Conservation (phyloP, 1,139 yeast species). For the Hemisphaericaspora xylofermentans region DNA sequence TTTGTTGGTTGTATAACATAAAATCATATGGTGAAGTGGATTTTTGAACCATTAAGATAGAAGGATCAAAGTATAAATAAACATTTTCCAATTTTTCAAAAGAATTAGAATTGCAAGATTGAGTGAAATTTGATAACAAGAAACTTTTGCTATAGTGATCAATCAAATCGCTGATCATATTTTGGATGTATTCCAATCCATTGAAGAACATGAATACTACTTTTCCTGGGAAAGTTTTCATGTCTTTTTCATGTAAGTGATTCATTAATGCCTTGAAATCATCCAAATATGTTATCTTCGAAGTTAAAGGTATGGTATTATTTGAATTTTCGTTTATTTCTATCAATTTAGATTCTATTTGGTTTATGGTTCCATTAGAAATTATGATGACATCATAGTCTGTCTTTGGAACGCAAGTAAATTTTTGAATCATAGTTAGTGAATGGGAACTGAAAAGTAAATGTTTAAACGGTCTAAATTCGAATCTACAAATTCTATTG, state of each 20-base stretch:
- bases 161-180: constrained; percentile 30
- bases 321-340: constrained; percentile 26
- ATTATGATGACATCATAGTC: constrained; percentile 38
- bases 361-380: constrained; percentile 35
- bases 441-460: too few relatives aligned
- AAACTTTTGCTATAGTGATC: constrained; percentile 26
- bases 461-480: too few relatives aligned
- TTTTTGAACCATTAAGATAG: constrained; percentile 16
- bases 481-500: constrained; percentile 11
- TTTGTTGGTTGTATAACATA: constrained; percentile 3
- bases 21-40: constrained; percentile 8
- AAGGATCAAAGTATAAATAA: constrained; percentile 37
- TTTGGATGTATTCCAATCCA: constrained; percentile 33
- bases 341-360: constrained; percentile 29
- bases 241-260: constrained; percentile 14
- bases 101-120: constrained; percentile 1
- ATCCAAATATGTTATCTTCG: constrained; percentile 27
- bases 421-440: constrained; percentile 38
- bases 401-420: constrained; percentile 33
- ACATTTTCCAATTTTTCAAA: constrained; percentile 23
- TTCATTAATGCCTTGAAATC: constrained; percentile 26
- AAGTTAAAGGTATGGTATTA: constrained; percentile 27
- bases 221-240: constrained; percentile 26
- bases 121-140: not conserved
- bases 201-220: constrained; percentile 43